A percentile compares a stretch with the other conserved stretches of the same genome.
phyloP scores from a whole-genome alignment of 345 rosid species.

The Boechera retrofracta region DNA sequence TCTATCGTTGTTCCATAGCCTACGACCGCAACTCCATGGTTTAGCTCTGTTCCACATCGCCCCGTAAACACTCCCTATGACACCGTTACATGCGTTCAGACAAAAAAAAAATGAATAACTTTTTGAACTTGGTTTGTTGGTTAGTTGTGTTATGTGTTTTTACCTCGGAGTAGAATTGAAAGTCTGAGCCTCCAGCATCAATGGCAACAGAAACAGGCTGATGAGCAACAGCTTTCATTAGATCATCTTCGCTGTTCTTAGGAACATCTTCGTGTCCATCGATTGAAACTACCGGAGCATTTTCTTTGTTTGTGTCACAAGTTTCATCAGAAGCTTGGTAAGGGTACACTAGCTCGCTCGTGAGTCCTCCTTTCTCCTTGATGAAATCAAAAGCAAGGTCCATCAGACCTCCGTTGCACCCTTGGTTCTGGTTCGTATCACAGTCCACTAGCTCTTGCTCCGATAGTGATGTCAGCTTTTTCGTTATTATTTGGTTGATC shows the following conservation, averaged over 20 bases:
- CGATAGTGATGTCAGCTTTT: conserved; percentile 59
- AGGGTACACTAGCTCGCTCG: conserved; percentile 68
- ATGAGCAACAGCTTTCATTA: conserved; percentile 70
- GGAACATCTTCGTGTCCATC: conserved; percentile 78
- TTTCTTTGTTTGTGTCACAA: conserved; percentile 66
- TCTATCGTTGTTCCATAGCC: conserved; percentile 72
- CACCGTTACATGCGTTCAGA: neutral
- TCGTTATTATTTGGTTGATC: conserved; percentile 70
- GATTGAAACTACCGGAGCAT: conserved; percentile 69
- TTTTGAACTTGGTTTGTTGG: neutral
- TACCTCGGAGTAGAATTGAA: conserved; percentile 73
- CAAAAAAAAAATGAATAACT: neutral
- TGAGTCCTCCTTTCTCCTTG: conserved; percentile 68
- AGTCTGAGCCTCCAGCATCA: conserved; percentile 77
- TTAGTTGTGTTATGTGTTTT: neutral
- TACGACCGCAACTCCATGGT: conserved; percentile 71
- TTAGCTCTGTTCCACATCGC: conserved; percentile 63
- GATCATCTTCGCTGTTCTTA: conserved; percentile 58
- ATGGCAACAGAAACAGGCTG: conserved; percentile 84
- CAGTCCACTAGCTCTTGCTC: conserved; percentile 92
- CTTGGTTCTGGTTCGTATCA: conserved; percentile 61
- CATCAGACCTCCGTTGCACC: conserved; percentile 86
- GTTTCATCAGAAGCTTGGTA: conserved; percentile 58
- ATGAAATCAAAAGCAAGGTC: conserved; percentile 77
- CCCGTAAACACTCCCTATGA: conserved; percentile 73